Evolutionary conservation across 2,329 filamentous ascomycete genomes (phyloP).

Genomic region (Pseudocercospora macadamiae): DNA sequence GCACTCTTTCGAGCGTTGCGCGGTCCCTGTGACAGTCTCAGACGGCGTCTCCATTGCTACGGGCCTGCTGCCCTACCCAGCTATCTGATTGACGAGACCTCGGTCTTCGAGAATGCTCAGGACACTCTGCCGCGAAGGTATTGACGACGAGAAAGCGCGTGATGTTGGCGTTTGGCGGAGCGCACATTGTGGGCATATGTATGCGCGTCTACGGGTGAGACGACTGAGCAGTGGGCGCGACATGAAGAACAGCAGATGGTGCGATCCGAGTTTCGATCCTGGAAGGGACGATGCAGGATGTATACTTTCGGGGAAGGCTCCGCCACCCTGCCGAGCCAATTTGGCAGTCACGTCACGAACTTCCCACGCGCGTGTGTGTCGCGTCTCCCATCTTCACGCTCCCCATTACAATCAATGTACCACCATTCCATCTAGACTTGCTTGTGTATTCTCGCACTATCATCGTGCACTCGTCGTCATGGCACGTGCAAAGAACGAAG

Average conservation of each 20-base stretch:
- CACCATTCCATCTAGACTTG: background rate
- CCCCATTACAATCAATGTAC: too few species aligned
- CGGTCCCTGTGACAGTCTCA: conserved; percentile 41
- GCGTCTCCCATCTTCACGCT: background rate
- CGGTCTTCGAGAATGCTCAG: conserved; percentile 70
- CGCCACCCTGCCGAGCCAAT: background rate
- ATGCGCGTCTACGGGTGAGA: conserved; percentile 1
- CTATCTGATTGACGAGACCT: conserved; percentile 73
- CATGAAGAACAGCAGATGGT: conserved; percentile 8
- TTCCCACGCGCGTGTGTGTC: too few species aligned
- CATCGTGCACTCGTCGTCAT: conserved; percentile 5
- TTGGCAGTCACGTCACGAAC: background rate
- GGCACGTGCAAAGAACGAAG: conserved; percentile 15
- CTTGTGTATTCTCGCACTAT: background rate
- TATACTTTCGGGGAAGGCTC: background rate
- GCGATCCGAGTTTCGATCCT: too few species aligned
- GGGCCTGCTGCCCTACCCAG: conserved; percentile 59
- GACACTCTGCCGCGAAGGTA: conserved; percentile 19
- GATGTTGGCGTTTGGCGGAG: background rate
- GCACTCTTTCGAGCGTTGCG: conserved; percentile 62
- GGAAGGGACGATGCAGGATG: too few species aligned
- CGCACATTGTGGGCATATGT: conserved; percentile 13
- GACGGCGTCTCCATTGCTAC: background rate
- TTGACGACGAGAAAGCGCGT: background rate
- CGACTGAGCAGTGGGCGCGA: conserved; percentile 4